Evolutionary conservation across 2,329 filamentous ascomycete species (phyloP).

Genomic region (Fusarium devonianum): DNA sequence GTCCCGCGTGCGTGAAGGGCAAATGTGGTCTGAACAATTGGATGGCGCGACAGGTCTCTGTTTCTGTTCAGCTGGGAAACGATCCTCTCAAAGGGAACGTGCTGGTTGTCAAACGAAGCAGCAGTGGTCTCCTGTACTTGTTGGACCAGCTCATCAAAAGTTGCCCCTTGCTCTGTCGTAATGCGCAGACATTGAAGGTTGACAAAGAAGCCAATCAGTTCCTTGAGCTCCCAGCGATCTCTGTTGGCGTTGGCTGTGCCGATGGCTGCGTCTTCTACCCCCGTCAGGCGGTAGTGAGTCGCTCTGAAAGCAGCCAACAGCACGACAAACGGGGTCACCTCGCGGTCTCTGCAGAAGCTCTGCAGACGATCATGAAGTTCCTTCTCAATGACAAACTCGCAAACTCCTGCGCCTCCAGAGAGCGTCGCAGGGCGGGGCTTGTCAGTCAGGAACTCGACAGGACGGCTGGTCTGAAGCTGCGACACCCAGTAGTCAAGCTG

Average conservation of each 20-base stretch:
- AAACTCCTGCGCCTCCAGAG: conserved; percentile 16
- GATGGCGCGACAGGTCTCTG: conserved; percentile 22
- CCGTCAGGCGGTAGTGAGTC: conserved; percentile 37
- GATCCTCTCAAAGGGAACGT: conserved; percentile 36
- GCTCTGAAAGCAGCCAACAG: conserved; percentile 36
- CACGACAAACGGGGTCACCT: conserved; percentile 16
- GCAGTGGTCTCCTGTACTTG: conserved; percentile 19
- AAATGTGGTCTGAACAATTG: conserved; percentile 29
- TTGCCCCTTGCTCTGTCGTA: conserved; percentile 13
- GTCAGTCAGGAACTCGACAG: conserved; percentile 21
- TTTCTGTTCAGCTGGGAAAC: conserved; percentile 16
- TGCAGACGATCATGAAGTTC: conserved; percentile 1
- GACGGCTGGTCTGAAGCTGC: conserved; percentile 7
- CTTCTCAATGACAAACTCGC: conserved; percentile 11
- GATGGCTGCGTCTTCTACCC: conserved; percentile 29
- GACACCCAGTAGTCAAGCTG: conserved; percentile 22
- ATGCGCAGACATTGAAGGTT: conserved; percentile 36
- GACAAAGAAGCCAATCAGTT: conserved; percentile 35
- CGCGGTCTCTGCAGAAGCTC: conserved; percentile 11
- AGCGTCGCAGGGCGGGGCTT: conserved; percentile 13
- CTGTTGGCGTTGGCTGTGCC: conserved; percentile 31
- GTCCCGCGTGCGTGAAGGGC: conserved; percentile 22
- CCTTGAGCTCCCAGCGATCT: conserved; percentile 20
- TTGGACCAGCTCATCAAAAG: conserved; percentile 27
- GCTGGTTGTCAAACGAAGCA: conserved; percentile 32